phyloP scores from a whole-genome alignment of 306 rosid species.

The Rosa chinensis region DNA sequence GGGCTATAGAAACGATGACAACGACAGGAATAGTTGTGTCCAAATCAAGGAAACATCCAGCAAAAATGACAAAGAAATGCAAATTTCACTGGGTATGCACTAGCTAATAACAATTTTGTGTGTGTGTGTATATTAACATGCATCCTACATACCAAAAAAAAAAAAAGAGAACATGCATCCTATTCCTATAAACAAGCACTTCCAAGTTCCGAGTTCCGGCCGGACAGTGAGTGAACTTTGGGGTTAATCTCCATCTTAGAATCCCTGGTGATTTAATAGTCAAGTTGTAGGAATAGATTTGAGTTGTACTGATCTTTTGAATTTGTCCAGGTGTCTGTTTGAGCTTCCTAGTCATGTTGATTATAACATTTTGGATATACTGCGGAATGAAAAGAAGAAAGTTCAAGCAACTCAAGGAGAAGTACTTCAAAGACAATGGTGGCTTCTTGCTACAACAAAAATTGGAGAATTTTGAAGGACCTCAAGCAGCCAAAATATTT shows the following conservation, averaged over 20 bases:
- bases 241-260: too few species aligned
- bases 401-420: conserved; percentile 5
- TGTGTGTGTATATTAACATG: too few species aligned
- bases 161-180: too few species aligned
- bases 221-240: too few species aligned
- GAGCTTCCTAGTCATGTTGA: not conserved
- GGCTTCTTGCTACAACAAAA: conserved; percentile 14
- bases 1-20: not conserved
- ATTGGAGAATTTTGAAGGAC: not conserved
- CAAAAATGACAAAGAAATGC: not conserved
- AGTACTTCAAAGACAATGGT: conserved; percentile 22
- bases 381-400: conserved; percentile 19
- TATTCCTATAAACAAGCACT: too few species aligned
- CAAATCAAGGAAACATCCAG: too few species aligned
- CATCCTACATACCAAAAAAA: too few species aligned
- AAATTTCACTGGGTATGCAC: not conserved
- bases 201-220: too few species aligned
- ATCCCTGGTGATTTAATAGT: too few species aligned
- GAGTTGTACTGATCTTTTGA: not conserved
- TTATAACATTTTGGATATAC: not conserved
- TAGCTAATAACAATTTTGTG: too few species aligned
- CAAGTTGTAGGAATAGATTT: too few species aligned
- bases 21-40: not conserved
- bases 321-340: conserved; percentile 11
- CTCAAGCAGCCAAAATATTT: not conserved